Evolutionary conservation across 441 rosid genomes (phyloP).

Genomic region (Euphorbia schlechtendalii): DNA sequence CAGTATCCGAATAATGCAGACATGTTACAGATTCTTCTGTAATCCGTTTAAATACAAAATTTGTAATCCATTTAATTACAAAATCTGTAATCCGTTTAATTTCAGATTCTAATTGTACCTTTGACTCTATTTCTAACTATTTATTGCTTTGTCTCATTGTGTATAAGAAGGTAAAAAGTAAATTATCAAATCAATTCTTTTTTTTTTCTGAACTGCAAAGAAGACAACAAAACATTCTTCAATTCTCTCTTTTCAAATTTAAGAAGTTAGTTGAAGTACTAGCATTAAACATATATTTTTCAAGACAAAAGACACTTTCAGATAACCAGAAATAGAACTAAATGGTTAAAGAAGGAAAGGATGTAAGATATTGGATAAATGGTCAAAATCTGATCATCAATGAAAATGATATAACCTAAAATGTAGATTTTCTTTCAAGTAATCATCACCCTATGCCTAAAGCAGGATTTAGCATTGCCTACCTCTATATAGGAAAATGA

Average conservation of each 20-base stretch:
- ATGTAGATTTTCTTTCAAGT: neutral
- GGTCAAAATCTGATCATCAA: neutral
- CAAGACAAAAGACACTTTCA: neutral
- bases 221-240: neutral
- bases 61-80: neutral
- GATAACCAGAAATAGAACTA: neutral
- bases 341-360: neutral
- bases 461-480: neutral
- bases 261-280: neutral
- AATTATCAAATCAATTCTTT: neutral
- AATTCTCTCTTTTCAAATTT: neutral
- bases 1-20: neutral
- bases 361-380: neutral
- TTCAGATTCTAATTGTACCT: neutral
- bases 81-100: neutral
- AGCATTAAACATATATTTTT: neutral
- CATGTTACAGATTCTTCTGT: too few relatives aligned
- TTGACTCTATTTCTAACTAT: neutral
- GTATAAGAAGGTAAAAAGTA: neutral
- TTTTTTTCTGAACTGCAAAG: neutral
- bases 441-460: conserved; percentile 5
- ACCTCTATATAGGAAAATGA: conserved; percentile 5
- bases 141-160: neutral
- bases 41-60: neutral
- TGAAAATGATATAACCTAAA: conserved; percentile 1